A percentile compares a stretch with the other conserved stretches of the same genome.
These are phyloP conservation scores for Calonectria fujianensis DNA, from an alignment of 2,329 filamentous ascomycete genomes.

Conservation along the genomic window DNA sequence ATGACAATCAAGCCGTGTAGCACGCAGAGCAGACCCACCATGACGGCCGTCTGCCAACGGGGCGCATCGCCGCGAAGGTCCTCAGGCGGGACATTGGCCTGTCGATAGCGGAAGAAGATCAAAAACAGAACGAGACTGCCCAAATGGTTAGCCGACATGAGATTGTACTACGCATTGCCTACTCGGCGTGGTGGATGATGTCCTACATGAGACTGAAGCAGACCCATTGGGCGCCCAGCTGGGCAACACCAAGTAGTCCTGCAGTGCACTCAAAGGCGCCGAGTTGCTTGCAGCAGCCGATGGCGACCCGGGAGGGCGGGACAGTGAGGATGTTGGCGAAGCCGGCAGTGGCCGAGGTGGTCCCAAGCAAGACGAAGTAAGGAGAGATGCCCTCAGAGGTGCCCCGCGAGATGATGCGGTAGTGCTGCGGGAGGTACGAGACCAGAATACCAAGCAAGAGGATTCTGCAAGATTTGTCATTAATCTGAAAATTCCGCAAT, in stretches of 20 bases:
- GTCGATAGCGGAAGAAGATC: constrained; percentile 88
- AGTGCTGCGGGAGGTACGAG: constrained; percentile 96
- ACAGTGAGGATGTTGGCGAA: constrained; percentile 95
- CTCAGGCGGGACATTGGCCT: constrained; percentile 69
- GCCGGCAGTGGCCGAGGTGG: constrained; percentile 89
- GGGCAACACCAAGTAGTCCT: constrained; percentile 89
- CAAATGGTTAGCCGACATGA: constrained; percentile 25
- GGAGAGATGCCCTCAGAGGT: constrained; percentile 97
- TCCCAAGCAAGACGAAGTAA: constrained; percentile 95
- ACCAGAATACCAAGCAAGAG: constrained; percentile 92
- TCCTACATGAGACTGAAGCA: constrained; percentile 94
- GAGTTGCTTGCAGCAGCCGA: constrained; percentile 89
- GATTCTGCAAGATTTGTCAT: constrained; percentile 66
- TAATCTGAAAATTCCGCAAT: constrained; percentile 32
- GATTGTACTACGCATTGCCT: neutral
- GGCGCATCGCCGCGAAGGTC: constrained; percentile 72
- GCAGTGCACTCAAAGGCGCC: constrained; percentile 89
- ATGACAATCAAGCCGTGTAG: constrained; percentile 84
- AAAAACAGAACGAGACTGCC: constrained; percentile 92
- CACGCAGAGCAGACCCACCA: constrained; percentile 83
- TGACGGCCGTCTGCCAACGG: constrained; percentile 85
- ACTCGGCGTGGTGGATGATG: constrained; percentile 40
- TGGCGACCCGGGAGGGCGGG: constrained; percentile 87
- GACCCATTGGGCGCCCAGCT: constrained; percentile 93
- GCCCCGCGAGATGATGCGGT: constrained; percentile 88